Evolutionary conservation across 2,329 filamentous ascomycete genomes (phyloP).

Genomic region (Colletotrichum higginsianum): DNA sequence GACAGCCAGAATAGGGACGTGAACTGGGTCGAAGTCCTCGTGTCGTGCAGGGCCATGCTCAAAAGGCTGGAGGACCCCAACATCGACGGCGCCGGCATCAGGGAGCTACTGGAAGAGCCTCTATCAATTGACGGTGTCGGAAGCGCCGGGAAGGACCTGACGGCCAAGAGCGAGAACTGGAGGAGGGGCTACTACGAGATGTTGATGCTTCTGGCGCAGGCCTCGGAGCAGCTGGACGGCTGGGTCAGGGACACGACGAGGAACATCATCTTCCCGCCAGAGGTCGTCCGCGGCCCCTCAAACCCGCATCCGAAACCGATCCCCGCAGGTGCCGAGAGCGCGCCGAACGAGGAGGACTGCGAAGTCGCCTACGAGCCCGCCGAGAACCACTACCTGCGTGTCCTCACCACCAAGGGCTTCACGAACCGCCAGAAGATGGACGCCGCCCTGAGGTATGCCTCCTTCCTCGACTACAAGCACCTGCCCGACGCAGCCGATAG

Average conservation of each 20-base stretch:
- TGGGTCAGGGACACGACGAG: slow-evolving; percentile 80
- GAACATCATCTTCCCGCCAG: slow-evolving; percentile 77
- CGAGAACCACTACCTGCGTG: slow-evolving; percentile 84
- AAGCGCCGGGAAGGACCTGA: slow-evolving; percentile 74
- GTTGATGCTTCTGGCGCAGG: slow-evolving; percentile 82
- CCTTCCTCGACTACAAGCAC: slow-evolving; percentile 86
- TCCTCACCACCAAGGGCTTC: slow-evolving; percentile 86
- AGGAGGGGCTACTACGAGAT: slow-evolving; percentile 87
- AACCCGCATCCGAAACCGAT: slow-evolving; percentile 86
- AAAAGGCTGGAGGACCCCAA: slow-evolving; percentile 77
- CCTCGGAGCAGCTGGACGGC: slow-evolving; percentile 86
- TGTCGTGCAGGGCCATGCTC: slow-evolving; percentile 72
- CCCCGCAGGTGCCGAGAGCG: slow-evolving; percentile 72
- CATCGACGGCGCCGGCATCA: slow-evolving; percentile 77
- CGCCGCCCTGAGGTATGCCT: slow-evolving; percentile 85
- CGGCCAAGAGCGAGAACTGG: slow-evolving; percentile 86
- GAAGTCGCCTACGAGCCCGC: slow-evolving; percentile 78
- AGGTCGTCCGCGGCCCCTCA: slow-evolving; percentile 84
- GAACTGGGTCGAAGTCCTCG: slow-evolving; percentile 79
- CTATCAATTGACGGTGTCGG: slow-evolving; percentile 69
- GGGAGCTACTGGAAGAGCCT: slow-evolving; percentile 69
- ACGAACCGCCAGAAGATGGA: slow-evolving; percentile 83
- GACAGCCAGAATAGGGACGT: slow-evolving; percentile 66
- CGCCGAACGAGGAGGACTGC: slow-evolving; percentile 83
- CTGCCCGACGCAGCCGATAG: slow-evolving; percentile 75